Evolutionary conservation across 2,329 filamentous ascomycete species (phyloP).

Genomic region (Trichoderma koningiopsis): DNA sequence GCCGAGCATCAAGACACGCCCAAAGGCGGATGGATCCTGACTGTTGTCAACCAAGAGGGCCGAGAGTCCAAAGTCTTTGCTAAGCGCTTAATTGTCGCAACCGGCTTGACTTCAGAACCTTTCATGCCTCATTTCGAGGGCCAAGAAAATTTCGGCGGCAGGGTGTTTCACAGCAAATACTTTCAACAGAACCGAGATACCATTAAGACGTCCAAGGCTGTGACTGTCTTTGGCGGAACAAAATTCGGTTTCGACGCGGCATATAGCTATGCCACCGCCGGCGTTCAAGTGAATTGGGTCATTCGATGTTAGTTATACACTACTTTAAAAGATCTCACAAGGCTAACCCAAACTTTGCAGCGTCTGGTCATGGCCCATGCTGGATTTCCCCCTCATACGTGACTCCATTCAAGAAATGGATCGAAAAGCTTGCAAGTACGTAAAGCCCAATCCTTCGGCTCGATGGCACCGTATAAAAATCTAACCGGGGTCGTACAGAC

Average conservation of each 20-base stretch:
- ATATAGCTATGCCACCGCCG: slow-evolving; percentile 60
- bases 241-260: slow-evolving; percentile 69
- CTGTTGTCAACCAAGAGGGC: slow-evolving; percentile 30
- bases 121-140: slow-evolving; percentile 51
- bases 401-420: slow-evolving; percentile 66
- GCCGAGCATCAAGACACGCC: slow-evolving; percentile 46
- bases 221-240: slow-evolving; percentile 62
- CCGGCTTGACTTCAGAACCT: slow-evolving; percentile 55
- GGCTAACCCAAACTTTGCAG: slow-evolving; percentile 28
- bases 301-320: slow-evolving; percentile 50
- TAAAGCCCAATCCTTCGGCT: slow-evolving; percentile 2
- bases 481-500: slow-evolving; percentile 35
- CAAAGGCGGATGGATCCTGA: slow-evolving; percentile 48
- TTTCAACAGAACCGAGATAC: slow-evolving; percentile 46
- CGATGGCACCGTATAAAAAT: background rate
- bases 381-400: slow-evolving; percentile 64
- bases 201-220: slow-evolving; percentile 45
- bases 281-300: slow-evolving; percentile 61
- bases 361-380: slow-evolving; percentile 58
- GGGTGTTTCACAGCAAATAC: slow-evolving; percentile 54
- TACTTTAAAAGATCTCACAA: background rate
- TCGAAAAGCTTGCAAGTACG: slow-evolving; percentile 66
- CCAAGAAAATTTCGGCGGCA: slow-evolving; percentile 47
- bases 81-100: slow-evolving; percentile 56
- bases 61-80: slow-evolving; percentile 40